These are phyloP conservation scores for Diaporthe amygdali DNA, from an alignment of 2,329 filamentous ascomycete genomes.

Conservation along the genomic window DNA sequence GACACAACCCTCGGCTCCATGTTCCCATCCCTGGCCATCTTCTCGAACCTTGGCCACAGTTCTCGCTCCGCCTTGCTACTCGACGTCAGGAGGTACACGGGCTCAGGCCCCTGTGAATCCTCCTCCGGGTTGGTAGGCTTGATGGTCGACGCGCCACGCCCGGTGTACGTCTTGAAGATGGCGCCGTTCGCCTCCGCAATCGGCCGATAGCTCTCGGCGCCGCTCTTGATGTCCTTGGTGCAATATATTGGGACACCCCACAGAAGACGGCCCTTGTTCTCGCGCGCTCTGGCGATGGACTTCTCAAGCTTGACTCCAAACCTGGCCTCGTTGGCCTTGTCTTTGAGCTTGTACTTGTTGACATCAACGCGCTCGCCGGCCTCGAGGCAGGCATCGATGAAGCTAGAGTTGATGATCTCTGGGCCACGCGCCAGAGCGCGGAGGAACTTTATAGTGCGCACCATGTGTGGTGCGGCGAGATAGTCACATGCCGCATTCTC, in stretches of 20 bases:
- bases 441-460: slow-evolving; percentile 94
- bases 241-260: slow-evolving; percentile 82
- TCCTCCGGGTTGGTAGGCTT: slow-evolving; percentile 66
- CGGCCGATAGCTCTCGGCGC: slow-evolving; percentile 80
- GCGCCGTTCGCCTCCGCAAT: slow-evolving; percentile 92
- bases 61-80: slow-evolving; percentile 69
- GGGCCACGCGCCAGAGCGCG: slow-evolving; percentile 84
- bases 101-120: slow-evolving; percentile 68
- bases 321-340: slow-evolving; percentile 74
- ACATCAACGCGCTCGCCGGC: slow-evolving; percentile 68
- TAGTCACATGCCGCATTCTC: slow-evolving; percentile 81
- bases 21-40: slow-evolving; percentile 78
- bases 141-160: slow-evolving; percentile 72
- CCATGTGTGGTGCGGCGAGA: slow-evolving; percentile 83
- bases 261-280: slow-evolving; percentile 79
- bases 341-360: slow-evolving; percentile 71
- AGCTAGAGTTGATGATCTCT: slow-evolving; percentile 76
- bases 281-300: slow-evolving; percentile 72
- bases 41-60: slow-evolving; percentile 80
- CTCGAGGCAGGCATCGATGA: slow-evolving; percentile 78
- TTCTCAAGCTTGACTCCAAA: slow-evolving; percentile 73
- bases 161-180: slow-evolving; percentile 77
- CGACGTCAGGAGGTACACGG: slow-evolving; percentile 84
- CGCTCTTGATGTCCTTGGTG: slow-evolving; percentile 78
- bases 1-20: slow-evolving; percentile 82